Evolutionary conservation across 768 basidiomycete species (phyloP).

Genomic region (Mycena kentingensis): DNA sequence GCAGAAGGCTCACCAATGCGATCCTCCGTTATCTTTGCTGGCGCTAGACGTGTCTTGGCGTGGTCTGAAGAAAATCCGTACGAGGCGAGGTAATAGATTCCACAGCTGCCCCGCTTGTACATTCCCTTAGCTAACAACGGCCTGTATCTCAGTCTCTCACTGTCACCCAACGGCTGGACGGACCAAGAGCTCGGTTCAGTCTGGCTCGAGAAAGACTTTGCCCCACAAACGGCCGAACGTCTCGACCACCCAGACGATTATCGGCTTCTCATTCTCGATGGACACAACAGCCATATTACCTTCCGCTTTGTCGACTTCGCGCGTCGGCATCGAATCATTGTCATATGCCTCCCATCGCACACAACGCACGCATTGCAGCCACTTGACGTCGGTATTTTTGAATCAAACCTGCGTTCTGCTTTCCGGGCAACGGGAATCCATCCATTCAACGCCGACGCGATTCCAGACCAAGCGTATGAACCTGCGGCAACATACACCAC

Average conservation of each 20-base stretch:
- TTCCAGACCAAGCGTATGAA: constrained; percentile 7
- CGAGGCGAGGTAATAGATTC: constrained; percentile 36
- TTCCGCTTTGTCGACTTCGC: constrained; percentile 20
- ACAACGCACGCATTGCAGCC: constrained; percentile 25
- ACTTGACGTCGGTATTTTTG: constrained; percentile 26
- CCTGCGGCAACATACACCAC: constrained; percentile 14
- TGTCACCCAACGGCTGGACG: constrained; percentile 27
- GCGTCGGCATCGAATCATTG: constrained; percentile 16
- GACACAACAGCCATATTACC: constrained; percentile 26
- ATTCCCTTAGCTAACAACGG: too few relatives aligned
- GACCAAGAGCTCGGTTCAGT: constrained; percentile 17
- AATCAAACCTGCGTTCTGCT: constrained; percentile 17
- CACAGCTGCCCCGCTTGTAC: too few relatives aligned
- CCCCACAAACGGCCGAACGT: constrained; percentile 4
- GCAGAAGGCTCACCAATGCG: constrained; percentile 29
- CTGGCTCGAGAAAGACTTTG: constrained; percentile 25
- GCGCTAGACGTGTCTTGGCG: constrained; percentile 15
- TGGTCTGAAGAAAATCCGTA: constrained; percentile 30
- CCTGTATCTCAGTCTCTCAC: constrained; percentile 21
- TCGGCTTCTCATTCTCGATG: constrained; percentile 25
- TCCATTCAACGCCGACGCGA: constrained; percentile 21
- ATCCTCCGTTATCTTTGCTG: constrained; percentile 32
- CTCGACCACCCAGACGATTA: constrained; percentile 6
- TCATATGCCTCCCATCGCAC: constrained; percentile 29
- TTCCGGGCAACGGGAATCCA: constrained; percentile 25